Percentiles rank a stretch among this genome's conserved stretches.
phyloP scores from a whole-genome alignment of 2,329 filamentous ascomycete genomes.

The Colletotrichum ledebouriae region DNA sequence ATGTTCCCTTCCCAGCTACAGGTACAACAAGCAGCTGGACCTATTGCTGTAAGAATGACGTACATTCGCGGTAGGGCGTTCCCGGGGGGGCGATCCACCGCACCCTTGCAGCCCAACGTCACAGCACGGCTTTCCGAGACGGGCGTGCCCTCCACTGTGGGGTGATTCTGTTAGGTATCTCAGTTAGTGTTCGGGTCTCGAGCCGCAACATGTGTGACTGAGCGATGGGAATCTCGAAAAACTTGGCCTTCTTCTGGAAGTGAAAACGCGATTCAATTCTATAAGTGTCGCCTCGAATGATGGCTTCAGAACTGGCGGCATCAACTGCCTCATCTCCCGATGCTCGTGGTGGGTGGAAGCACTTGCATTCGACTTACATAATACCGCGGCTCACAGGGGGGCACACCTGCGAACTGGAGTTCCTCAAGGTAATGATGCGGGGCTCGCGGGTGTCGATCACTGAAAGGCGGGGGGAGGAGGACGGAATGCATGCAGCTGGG shows the following conservation, averaged over 20 bases:
- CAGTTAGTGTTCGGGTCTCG: background rate
- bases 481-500: constrained; percentile 17
- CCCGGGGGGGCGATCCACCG: constrained; percentile 19
- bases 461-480: constrained; percentile 10
- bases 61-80: constrained; percentile 10
- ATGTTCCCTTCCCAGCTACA: constrained; percentile 22
- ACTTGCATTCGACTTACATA: constrained; percentile 3
- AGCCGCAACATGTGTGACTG: background rate
- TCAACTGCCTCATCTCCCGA: background rate
- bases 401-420: background rate
- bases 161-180: constrained; percentile 4
- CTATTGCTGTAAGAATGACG: constrained; percentile 39
- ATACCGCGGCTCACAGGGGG: constrained; percentile 1
- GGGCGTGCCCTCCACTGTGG: background rate
- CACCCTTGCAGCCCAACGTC: constrained; percentile 32
- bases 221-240: background rate
- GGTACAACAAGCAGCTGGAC: background rate
- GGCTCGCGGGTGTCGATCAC: constrained; percentile 6
- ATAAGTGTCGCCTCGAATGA: too few relatives aligned
- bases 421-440: background rate
- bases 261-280: too few relatives aligned
- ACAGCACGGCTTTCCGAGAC: constrained; percentile 6
- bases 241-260: too few relatives aligned
- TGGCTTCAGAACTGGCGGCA: too few relatives aligned
- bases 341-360: background rate